phyloP scores from a whole-genome alignment of 2,329 filamentous ascomycete species.

The Neofusicoccum ribis region DNA sequence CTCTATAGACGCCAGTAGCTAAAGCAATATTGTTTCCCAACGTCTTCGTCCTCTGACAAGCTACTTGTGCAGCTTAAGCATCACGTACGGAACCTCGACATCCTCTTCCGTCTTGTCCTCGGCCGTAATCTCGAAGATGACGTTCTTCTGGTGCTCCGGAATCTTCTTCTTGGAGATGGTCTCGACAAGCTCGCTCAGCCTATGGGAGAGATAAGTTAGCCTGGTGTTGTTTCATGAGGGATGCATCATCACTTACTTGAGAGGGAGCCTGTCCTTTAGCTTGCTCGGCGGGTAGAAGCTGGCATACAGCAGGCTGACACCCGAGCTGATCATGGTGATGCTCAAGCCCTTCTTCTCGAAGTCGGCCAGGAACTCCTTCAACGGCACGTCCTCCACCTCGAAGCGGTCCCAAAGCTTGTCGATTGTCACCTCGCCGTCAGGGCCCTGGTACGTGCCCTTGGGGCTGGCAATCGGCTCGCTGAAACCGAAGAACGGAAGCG shows the following conservation, averaged over 20 bases:
- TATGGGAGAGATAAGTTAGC: conserved; percentile 38
- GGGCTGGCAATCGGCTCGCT: conserved; percentile 93
- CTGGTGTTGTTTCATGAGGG: neutral
- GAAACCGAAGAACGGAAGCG: conserved; percentile 96
- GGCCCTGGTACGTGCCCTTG: conserved; percentile 85
- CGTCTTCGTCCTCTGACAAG: neutral
- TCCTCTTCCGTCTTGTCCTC: conserved; percentile 89
- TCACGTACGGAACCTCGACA: conserved; percentile 95
- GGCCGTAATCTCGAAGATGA: conserved; percentile 94
- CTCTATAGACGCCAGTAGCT: conserved; percentile 1
- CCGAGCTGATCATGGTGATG: conserved; percentile 95
- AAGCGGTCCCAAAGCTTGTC: conserved; percentile 99
- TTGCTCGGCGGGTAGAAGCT: conserved; percentile 84
- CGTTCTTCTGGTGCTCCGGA: conserved; percentile 86
- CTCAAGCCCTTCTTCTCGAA: conserved; percentile 79
- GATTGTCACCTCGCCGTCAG: conserved; percentile 73
- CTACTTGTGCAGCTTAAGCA: conserved; percentile 68
- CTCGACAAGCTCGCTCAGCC: conserved; percentile 85
- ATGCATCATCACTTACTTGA: conserved; percentile 58
- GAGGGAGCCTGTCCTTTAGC: conserved; percentile 75
- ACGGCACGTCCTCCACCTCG: conserved; percentile 81
- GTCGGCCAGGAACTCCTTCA: conserved; percentile 78
- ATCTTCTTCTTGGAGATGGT: conserved; percentile 89
- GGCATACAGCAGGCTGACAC: conserved; percentile 90
- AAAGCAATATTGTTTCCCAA: neutral